A percentile compares a stretch with the other conserved stretches of the same genome.
These are phyloP conservation scores for Cutaneotrichosporon arboriforme DNA, from an alignment of 1,284 basidiomycete genomes.

Conservation along the genomic window DNA sequence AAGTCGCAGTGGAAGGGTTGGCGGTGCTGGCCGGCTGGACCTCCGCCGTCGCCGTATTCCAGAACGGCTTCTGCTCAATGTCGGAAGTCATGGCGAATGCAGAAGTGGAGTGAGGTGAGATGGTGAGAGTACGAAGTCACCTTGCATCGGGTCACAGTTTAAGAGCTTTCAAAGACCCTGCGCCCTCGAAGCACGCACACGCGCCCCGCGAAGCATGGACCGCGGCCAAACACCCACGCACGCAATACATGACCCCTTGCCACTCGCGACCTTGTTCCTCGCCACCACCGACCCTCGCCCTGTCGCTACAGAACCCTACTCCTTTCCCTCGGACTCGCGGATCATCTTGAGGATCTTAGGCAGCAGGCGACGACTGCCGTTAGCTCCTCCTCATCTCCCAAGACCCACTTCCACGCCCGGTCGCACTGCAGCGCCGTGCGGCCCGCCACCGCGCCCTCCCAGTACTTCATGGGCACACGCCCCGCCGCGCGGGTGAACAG, in stretches of 20 bases:
- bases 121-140: too few species aligned
- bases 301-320: neutral
- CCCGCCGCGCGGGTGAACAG: neutral
- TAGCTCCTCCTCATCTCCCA: neutral
- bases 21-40: neutral
- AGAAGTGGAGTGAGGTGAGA: neutral
- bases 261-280: neutral
- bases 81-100: neutral
- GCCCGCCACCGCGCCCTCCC: neutral
- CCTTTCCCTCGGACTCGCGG: neutral
- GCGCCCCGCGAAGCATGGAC: neutral
- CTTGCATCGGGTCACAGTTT: too few species aligned
- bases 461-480: neutral
- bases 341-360: conserved; percentile 1
- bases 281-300: neutral
- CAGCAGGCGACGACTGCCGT: neutral
- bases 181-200: neutral
- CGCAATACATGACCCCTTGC: neutral
- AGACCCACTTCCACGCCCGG: conserved; percentile 1
- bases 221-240: neutral
- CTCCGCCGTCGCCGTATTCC: too few species aligned
- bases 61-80: neutral
- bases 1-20: neutral
- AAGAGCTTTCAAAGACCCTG: too few species aligned
- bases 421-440: conserved; percentile 3